Percentiles rank a stretch among this genome's conserved stretches.
These are phyloP conservation scores for Cudoniella acicularis DNA, from an alignment of 495 filamentous ascomycete species.

Conservation along the genomic window DNA sequence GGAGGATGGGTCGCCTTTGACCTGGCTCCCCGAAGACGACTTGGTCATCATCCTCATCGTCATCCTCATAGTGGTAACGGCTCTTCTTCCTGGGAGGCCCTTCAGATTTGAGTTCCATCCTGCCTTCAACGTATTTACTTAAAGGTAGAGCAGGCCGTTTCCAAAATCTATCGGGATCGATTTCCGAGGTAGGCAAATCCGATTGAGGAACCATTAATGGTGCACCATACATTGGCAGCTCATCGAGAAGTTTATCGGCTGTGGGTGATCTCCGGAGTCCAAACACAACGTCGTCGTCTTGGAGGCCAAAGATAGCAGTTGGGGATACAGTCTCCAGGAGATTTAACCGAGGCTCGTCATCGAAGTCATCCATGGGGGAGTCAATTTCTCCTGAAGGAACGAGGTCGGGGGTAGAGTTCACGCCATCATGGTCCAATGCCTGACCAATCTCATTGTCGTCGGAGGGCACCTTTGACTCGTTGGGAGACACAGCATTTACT, in stretches of 20 bases:
- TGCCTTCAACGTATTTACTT: slow-evolving; percentile 80
- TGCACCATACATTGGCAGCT: slow-evolving; percentile 76
- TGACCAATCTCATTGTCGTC: slow-evolving; percentile 24
- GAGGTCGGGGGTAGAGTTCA: slow-evolving; percentile 66
- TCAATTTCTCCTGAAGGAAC: slow-evolving; percentile 54
- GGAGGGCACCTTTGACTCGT: slow-evolving; percentile 15
- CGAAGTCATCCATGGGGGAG: slow-evolving; percentile 39
- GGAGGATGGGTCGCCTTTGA: slow-evolving; percentile 40
- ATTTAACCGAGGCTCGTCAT: slow-evolving; percentile 42
- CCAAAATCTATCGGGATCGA: slow-evolving; percentile 66
- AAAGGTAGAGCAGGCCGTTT: slow-evolving; percentile 75
- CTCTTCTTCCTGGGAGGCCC: slow-evolving; percentile 71
- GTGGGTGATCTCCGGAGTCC: slow-evolving; percentile 69
- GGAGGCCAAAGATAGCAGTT: slow-evolving; percentile 77
- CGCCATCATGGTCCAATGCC: slow-evolving; percentile 28
- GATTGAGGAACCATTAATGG: slow-evolving; percentile 54
- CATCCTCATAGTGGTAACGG: slow-evolving; percentile 71
- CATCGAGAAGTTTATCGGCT: slow-evolving; percentile 77
- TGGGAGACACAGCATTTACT: slow-evolving; percentile 46
- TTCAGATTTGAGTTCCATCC: slow-evolving; percentile 63
- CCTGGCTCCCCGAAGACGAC: slow-evolving; percentile 43
- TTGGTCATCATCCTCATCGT: slow-evolving; percentile 59
- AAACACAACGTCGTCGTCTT: slow-evolving; percentile 79
- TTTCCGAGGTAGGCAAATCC: slow-evolving; percentile 50
- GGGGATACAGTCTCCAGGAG: slow-evolving; percentile 51